These are phyloP conservation scores for Blastobotrys persicus DNA, from an alignment of 1,139 yeast genomes.

Conservation along the genomic window DNA sequence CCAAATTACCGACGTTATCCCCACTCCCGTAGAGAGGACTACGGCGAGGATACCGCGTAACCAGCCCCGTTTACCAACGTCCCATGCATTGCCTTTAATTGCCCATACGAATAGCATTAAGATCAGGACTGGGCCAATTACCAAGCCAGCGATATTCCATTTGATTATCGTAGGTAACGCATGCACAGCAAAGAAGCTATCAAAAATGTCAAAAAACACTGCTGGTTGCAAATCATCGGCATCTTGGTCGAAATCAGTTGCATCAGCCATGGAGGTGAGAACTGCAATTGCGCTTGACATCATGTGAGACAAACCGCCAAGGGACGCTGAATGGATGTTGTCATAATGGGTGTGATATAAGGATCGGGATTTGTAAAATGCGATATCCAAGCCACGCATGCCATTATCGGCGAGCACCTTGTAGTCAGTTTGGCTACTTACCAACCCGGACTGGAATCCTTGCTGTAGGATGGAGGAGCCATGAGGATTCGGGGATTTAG, in stretches of 20 bases:
- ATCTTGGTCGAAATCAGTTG: constrained; percentile 41
- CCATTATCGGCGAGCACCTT: constrained; percentile 66
- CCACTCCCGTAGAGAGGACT: constrained; percentile 42
- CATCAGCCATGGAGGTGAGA: constrained; percentile 43
- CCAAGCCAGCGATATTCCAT: constrained; percentile 50
- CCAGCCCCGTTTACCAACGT: constrained; percentile 41
- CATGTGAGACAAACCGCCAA: constrained; percentile 80
- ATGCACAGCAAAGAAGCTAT: constrained; percentile 51
- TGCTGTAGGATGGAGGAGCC: constrained; percentile 79
- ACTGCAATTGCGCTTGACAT: constrained; percentile 65
- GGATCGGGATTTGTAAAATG: constrained; percentile 73
- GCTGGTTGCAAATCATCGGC: constrained; percentile 41
- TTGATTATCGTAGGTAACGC: constrained; percentile 49
- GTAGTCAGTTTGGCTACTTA: constrained; percentile 84
- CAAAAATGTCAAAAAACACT: constrained; percentile 60
- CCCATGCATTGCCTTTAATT: constrained; percentile 51
- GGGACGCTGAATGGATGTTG: constrained; percentile 60
- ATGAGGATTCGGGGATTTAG: constrained; percentile 54
- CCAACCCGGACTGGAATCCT: constrained; percentile 70
- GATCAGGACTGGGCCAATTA: constrained; percentile 54
- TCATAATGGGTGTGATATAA: constrained; percentile 80
- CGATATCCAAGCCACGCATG: constrained; percentile 78
- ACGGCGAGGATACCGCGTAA: constrained; percentile 59
- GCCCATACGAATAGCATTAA: constrained; percentile 49
- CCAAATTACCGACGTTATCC: constrained; percentile 41